These are phyloP conservation scores for Colletotrichum orchidophilum DNA, from an alignment of 2,329 filamentous ascomycete species.

Conservation along the genomic window DNA sequence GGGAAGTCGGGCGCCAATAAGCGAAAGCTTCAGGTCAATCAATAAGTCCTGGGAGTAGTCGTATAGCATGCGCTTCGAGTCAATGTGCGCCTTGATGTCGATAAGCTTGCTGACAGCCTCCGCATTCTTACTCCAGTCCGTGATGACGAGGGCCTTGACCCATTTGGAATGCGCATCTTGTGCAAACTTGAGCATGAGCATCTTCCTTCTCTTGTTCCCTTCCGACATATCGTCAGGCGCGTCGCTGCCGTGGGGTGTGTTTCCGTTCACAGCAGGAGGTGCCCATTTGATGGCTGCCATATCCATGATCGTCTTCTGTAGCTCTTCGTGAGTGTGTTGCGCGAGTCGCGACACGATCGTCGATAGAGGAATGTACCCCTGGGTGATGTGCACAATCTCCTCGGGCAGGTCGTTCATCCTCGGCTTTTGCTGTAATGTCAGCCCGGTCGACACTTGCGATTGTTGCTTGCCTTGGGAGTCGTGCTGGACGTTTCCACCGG, in stretches of 20 bases:
- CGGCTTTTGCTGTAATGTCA: constrained; percentile 26
- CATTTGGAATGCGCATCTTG: constrained; percentile 86
- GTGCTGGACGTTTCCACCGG: background rate
- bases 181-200: constrained; percentile 77
- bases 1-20: constrained; percentile 78
- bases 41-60: constrained; percentile 69
- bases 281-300: constrained; percentile 75
- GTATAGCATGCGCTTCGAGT: constrained; percentile 69
- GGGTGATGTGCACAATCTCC: constrained; percentile 75
- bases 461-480: constrained; percentile 36
- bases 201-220: constrained; percentile 81
- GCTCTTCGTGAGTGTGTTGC: constrained; percentile 83
- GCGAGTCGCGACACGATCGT: constrained; percentile 80
- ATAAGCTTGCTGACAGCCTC: constrained; percentile 86
- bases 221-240: constrained; percentile 64
- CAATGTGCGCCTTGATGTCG: constrained; percentile 82
- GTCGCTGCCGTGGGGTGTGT: constrained; percentile 48
- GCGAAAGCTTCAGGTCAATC: constrained; percentile 76
- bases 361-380: constrained; percentile 80
- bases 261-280: constrained; percentile 60
- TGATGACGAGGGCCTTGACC: constrained; percentile 90
- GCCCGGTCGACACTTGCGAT: constrained; percentile 22
- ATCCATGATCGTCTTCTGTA: constrained; percentile 75
- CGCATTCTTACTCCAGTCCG: constrained; percentile 87
- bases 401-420: constrained; percentile 68